Percentiles rank a stretch among this genome's conserved stretches.
Conservation (phyloP, 768 basidiomycete species). For the Mrakia frigida region DNA sequence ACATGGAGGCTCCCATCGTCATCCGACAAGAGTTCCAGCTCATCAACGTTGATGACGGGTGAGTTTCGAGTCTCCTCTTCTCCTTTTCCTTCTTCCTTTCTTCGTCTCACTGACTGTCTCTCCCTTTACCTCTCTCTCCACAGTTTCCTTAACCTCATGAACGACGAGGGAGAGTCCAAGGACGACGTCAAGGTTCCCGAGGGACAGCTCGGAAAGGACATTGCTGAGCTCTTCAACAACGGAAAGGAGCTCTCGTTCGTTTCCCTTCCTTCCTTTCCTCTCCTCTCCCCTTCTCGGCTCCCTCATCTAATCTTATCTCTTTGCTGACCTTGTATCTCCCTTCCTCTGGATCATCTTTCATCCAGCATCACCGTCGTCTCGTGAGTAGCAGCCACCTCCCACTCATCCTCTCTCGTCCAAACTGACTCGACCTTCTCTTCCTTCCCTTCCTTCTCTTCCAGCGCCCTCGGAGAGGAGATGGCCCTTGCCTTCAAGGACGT, state of each 20-base stretch:
- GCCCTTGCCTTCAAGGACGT: slow-evolving; percentile 33
- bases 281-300: neutral
- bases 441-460: slow-evolving; percentile 9
- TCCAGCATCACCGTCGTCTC: neutral
- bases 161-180: slow-evolving; percentile 68
- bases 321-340: neutral
- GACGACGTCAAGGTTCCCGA: slow-evolving; percentile 95
- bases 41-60: slow-evolving; percentile 77
- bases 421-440: slow-evolving; percentile 17
- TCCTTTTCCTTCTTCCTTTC: no score
- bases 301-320: neutral
- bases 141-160: slow-evolving; percentile 92
- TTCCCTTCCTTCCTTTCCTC: neutral
- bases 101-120: neutral
- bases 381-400: neutral
- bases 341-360: neutral
- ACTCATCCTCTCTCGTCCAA: neutral
- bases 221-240: slow-evolving; percentile 65
- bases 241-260: slow-evolving; percentile 45
- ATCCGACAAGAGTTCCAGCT: slow-evolving; percentile 82
- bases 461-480: slow-evolving; percentile 34
- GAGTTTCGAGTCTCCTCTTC: slow-evolving; percentile 28
- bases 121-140: neutral
- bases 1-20: slow-evolving; percentile 81
- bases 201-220: slow-evolving; percentile 67